Evolutionary conservation across 257 asterid species (phyloP).

Genomic region (Solanum bukasovii): DNA sequence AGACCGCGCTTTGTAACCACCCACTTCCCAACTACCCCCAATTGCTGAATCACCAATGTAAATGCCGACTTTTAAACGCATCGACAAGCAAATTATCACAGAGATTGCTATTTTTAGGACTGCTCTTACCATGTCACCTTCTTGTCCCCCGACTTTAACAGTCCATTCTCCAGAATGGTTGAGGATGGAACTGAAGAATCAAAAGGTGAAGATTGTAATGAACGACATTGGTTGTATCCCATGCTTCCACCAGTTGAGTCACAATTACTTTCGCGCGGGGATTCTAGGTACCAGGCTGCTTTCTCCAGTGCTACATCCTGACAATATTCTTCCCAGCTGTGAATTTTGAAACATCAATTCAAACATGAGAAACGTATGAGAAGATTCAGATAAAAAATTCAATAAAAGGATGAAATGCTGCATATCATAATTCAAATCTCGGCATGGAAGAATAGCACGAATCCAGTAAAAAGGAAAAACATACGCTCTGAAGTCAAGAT

Average conservation of each 20-base stretch:
- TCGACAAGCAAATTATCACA: not conserved
- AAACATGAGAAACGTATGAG: not conserved
- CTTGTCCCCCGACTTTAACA: not conserved
- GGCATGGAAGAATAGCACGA: not conserved
- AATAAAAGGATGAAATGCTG: not conserved
- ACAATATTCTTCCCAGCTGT: conserved; percentile 81
- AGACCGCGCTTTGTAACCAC: not conserved
- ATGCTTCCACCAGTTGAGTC: conserved; percentile 10
- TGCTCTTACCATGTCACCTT: conserved; percentile 27
- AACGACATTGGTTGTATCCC: conserved; percentile 7
- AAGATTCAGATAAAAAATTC: not conserved
- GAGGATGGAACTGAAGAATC: conserved; percentile 6
- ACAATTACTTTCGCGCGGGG: conserved; percentile 14
- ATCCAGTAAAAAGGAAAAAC: not conserved
- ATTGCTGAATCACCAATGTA: not conserved
- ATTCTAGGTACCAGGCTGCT: conserved; percentile 62
- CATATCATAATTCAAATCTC: not conserved
- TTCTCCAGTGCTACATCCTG: conserved; percentile 70
- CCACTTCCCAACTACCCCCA: not conserved
- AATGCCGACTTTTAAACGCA: not conserved
- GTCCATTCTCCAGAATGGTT: conserved; percentile 6
- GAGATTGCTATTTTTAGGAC: not conserved
- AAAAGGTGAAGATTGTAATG: conserved; percentile 12
- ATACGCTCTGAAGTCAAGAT: not conserved
- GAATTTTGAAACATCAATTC: conserved; percentile 1